These are phyloP conservation scores for Starmerella tilneyi DNA, from an alignment of 805 yeast species.

Conservation along the genomic window DNA sequence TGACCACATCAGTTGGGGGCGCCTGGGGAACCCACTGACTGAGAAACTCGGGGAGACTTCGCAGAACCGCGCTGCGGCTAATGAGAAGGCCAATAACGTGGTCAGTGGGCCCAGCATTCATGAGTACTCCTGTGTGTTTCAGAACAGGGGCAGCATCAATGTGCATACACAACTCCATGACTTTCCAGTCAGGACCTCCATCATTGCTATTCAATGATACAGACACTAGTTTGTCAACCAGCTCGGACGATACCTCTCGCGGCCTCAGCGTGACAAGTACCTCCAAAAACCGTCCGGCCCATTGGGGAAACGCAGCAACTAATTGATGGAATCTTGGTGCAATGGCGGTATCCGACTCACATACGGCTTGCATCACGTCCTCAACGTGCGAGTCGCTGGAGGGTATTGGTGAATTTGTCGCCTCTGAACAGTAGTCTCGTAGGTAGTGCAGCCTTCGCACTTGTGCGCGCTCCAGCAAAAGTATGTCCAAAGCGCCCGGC, in stretches of 20 bases:
- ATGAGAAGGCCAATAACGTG: constrained; percentile 4
- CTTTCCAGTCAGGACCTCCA: constrained; percentile 4
- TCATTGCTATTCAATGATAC: background rate
- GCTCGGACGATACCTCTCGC: background rate
- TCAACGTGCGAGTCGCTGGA: constrained; percentile 2
- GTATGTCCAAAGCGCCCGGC: background rate
- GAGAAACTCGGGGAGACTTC: constrained; percentile 8
- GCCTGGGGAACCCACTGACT: constrained; percentile 4
- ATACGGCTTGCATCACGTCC: background rate
- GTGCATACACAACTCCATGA: constrained; percentile 4
- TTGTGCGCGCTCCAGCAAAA: constrained; percentile 4
- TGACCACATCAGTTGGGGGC: background rate
- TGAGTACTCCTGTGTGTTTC: background rate
- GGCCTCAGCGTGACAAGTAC: constrained; percentile 4
- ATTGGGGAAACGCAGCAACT: constrained; percentile 6
- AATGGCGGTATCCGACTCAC: constrained; percentile 8
- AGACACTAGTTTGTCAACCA: constrained; percentile 3
- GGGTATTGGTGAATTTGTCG: background rate
- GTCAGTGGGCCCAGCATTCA: background rate
- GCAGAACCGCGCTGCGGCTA: constrained; percentile 2
- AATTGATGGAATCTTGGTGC: constrained; percentile 11
- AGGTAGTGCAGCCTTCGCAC: constrained; percentile 1
- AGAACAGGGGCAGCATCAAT: constrained; percentile 10
- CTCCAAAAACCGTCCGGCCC: constrained; percentile 2
- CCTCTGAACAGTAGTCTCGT: background rate